These are phyloP conservation scores for Kwoniella europaea DNA, from an alignment of 768 basidiomycete genomes.

Conservation along the genomic window DNA sequence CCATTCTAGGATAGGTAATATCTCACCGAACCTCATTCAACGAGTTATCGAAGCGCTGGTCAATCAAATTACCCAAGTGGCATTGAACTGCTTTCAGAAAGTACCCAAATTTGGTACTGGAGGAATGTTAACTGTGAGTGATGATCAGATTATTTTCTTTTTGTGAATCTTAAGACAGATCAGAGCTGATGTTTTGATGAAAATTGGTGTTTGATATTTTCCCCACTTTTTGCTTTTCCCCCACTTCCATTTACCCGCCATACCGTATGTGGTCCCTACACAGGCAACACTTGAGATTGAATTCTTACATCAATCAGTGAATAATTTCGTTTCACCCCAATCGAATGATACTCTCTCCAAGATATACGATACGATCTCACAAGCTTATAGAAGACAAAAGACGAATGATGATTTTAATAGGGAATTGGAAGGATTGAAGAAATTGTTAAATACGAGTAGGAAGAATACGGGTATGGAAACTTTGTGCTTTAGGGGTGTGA, in stretches of 20 bases:
- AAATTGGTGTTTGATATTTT: neutral
- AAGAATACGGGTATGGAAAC: conserved; percentile 93
- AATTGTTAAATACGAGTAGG: conserved; percentile 82
- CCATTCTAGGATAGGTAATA: conserved; percentile 84
- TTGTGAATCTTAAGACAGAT: neutral
- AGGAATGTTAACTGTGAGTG: conserved; percentile 89
- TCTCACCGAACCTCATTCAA: conserved; percentile 77
- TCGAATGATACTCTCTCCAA: conserved; percentile 86
- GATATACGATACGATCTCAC: conserved; percentile 91
- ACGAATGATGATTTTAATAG: conserved; percentile 65
- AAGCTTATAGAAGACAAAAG: conserved; percentile 82
- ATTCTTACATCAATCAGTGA: conserved; percentile 95
- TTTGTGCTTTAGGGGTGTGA: conserved; percentile 71
- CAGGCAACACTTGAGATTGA: conserved; percentile 98
- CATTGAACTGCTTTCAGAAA: conserved; percentile 82
- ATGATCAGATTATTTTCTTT: neutral
- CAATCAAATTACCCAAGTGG: conserved; percentile 80
- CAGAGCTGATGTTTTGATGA: neutral
- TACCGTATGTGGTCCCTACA: neutral
- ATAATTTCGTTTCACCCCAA: conserved; percentile 76
- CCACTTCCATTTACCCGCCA: neutral
- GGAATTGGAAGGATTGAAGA: conserved; percentile 88
- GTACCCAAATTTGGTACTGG: conserved; percentile 95
- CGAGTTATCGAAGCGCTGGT: conserved; percentile 81
- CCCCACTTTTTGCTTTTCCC: conserved; percentile 4